phyloP scores from a whole-genome alignment of 2,329 filamentous ascomycete species.

The Clonostachys rhizophaga region DNA sequence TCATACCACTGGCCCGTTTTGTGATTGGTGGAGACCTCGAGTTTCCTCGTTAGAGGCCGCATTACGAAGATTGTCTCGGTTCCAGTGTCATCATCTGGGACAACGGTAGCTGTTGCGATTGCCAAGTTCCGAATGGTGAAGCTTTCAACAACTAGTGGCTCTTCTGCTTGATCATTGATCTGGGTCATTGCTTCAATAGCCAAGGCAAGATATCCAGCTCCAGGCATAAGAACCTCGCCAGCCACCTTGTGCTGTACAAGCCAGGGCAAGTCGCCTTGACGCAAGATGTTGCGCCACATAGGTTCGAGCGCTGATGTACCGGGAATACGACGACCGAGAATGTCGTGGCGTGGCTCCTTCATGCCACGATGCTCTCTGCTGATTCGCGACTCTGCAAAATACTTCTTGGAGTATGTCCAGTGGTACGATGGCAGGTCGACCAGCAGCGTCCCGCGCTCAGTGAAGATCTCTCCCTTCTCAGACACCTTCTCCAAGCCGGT shows the following conservation, averaged over 20 bases:
- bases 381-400: neutral
- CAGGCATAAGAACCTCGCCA: conserved; percentile 26
- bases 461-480: neutral
- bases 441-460: conserved; percentile 6
- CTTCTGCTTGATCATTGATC: neutral
- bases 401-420: conserved; percentile 1
- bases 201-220: conserved; percentile 24
- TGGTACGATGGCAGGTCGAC: conserved; percentile 34
- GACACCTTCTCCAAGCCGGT: neutral
- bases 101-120: no score
- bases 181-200: conserved; percentile 8
- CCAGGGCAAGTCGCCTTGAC: conserved; percentile 20
- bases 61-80: no score
- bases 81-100: no score
- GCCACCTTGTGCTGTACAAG: conserved; percentile 33
- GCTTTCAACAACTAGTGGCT: no score
- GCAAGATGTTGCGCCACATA: conserved; percentile 4
- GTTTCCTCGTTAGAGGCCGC: no score
- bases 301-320: neutral
- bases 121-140: no score
- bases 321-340: conserved; percentile 33
- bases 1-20: no score
- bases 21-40: no score
- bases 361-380: conserved; percentile 29
- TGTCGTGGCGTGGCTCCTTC: conserved; percentile 34